phyloP scores from a whole-genome alignment of 108 stramenopile species.

The Mediolabrus comicus region DNA sequence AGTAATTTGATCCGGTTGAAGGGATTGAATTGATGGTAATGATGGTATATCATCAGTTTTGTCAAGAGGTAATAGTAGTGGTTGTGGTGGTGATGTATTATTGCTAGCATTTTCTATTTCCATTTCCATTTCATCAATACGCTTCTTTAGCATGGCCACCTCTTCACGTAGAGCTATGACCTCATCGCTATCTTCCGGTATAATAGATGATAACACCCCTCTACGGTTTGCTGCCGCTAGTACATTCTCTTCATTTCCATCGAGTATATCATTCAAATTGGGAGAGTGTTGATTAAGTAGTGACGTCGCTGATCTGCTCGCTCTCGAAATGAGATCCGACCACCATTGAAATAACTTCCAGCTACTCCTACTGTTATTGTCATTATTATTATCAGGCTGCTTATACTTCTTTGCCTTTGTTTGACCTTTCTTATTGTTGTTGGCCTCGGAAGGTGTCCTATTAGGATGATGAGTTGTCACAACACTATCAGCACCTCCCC shows the following conservation, averaged over 20 bases:
- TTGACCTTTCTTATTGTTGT: neutral
- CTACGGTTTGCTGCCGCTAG: neutral
- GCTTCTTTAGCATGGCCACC: slow-evolving; percentile 28
- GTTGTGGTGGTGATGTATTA: neutral
- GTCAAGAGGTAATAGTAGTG: neutral
- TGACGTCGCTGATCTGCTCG: slow-evolving; percentile 40
- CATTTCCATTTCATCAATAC: slow-evolving; percentile 26
- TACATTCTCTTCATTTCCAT: slow-evolving; percentile 10
- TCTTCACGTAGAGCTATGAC: slow-evolving; percentile 23
- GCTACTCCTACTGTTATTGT: neutral
- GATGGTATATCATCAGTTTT: slow-evolving; percentile 10
- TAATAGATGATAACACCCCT: neutral
- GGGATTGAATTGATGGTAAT: slow-evolving; percentile 10
- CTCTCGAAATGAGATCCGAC: slow-evolving; percentile 24
- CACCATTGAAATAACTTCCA: slow-evolving; percentile 19
- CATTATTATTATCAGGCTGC: neutral
- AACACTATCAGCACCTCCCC: neutral
- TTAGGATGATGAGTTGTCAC: neutral
- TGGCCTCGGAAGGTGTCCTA: neutral
- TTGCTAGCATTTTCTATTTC: neutral
- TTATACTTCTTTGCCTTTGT: neutral
- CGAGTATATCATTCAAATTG: slow-evolving; percentile 40
- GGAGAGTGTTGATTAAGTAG: slow-evolving; percentile 42
- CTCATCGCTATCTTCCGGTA: slow-evolving; percentile 11
- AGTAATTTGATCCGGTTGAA: slow-evolving; percentile 56